Conservation (phyloP, 805 yeast species). For the Kazachstania bromeliacearum region DNA sequence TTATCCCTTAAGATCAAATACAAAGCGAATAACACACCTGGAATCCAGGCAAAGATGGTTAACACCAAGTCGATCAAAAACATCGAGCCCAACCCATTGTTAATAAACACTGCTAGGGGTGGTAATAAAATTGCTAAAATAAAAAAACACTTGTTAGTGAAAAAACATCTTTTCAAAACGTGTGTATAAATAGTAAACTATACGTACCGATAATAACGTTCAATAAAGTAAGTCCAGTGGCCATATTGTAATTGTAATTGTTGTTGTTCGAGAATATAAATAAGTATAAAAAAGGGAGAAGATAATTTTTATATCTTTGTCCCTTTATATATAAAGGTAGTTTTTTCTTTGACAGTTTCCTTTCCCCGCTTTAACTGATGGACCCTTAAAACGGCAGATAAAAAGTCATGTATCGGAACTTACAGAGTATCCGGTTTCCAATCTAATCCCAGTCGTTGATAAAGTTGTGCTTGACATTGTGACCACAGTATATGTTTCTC, state of each 20-base stretch:
- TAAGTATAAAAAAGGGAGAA: not conserved
- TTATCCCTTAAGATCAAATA: conserved; percentile 38
- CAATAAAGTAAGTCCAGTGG: conserved; percentile 2
- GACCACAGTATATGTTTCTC: conserved; percentile 51
- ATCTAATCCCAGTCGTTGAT: conserved; percentile 44
- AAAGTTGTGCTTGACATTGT: conserved; percentile 48
- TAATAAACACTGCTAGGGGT: conserved; percentile 66
- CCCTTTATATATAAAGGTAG: not conserved
- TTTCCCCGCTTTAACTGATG: no score
- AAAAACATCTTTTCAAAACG: not conserved
- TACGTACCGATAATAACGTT: conserved; percentile 4
- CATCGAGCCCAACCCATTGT: conserved; percentile 51
- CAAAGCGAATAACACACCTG: conserved; percentile 67
- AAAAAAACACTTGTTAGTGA: not conserved
- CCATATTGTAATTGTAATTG: not conserved
- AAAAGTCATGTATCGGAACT: no score
- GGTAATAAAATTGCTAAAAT: conserved; percentile 52
- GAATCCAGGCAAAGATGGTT: conserved; percentile 43
- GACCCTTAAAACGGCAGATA: no score
- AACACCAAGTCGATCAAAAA: conserved; percentile 55
- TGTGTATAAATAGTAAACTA: not conserved
- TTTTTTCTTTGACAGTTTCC: not conserved
- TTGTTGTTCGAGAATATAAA: not conserved
- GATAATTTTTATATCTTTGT: not conserved
- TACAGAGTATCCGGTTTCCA: conserved; percentile 38